Conservation (phyloP, 1,284 basidiomycete species). For the Irpex lacteus region DNA sequence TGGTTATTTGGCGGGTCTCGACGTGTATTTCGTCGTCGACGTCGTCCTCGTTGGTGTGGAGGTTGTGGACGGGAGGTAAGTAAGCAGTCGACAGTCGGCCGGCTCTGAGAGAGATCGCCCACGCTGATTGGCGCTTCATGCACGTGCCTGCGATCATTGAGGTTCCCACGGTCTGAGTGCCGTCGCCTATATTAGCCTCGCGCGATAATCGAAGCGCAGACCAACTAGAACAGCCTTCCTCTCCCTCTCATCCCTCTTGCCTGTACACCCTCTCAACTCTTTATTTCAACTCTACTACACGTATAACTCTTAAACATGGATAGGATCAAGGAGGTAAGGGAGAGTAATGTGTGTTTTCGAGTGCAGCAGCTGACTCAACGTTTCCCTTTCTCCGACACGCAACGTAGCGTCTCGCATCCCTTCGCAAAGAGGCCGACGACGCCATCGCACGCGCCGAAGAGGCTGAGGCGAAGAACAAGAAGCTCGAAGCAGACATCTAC, state of each 20-base stretch:
- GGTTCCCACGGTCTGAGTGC: conserved; percentile 31
- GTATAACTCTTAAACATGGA: conserved; percentile 49
- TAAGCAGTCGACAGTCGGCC: neutral
- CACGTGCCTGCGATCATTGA: conserved; percentile 14
- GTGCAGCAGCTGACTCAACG: too few relatives aligned
- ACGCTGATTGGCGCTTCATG: conserved; percentile 11
- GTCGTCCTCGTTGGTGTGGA: neutral
- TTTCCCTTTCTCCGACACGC: neutral
- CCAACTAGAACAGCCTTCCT: neutral
- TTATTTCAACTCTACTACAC: conserved; percentile 13
- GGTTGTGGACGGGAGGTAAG: neutral
- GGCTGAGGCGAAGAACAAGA: conserved; percentile 87
- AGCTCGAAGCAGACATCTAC: conserved; percentile 76
- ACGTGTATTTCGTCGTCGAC: neutral
- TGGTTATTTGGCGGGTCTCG: too few relatives aligned
- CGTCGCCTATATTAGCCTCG: conserved; percentile 22
- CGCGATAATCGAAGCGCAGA: conserved; percentile 20
- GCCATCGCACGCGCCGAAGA: conserved; percentile 78
- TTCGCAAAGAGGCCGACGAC: conserved; percentile 87
- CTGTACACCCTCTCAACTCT: conserved; percentile 15
- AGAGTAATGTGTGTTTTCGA: too few relatives aligned
- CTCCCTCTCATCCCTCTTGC: conserved; percentile 14
- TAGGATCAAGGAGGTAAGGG: conserved; percentile 68
- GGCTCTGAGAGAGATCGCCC: conserved; percentile 1
- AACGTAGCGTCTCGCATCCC: conserved; percentile 60